Conservation (phyloP, 2,329 filamentous ascomycete species). For the Talaromyces sp. region DNA sequence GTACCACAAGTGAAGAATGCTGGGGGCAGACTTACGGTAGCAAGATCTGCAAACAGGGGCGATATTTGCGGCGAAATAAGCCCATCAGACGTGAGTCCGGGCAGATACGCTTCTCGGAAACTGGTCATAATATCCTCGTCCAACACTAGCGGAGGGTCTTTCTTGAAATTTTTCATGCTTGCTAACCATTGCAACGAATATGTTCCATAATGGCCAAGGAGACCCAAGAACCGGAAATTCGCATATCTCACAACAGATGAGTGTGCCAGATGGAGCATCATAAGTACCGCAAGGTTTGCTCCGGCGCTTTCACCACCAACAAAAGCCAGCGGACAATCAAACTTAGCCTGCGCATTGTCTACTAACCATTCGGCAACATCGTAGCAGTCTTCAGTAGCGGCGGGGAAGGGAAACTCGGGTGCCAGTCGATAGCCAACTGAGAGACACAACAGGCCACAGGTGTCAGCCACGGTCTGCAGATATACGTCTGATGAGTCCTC, state of each 20-base stretch:
- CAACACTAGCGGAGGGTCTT: conserved; percentile 37
- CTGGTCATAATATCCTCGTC: conserved; percentile 42
- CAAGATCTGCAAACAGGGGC: not conserved
- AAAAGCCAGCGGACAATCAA: not conserved
- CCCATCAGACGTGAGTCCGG: not conserved
- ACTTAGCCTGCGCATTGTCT: not conserved
- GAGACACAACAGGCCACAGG: conserved; percentile 18
- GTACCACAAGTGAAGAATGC: conserved; percentile 54
- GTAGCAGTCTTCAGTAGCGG: conserved; percentile 44
- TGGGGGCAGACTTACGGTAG: conserved; percentile 37
- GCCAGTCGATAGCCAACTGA: conserved; percentile 50
- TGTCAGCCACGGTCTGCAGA: not conserved
- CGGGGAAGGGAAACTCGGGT: conserved; percentile 48
- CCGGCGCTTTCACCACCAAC: not conserved
- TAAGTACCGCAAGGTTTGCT: not conserved
- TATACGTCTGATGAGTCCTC: not conserved
- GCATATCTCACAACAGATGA: conserved; percentile 18
- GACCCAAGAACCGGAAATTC: conserved; percentile 42
- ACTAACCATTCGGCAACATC: conserved; percentile 42
- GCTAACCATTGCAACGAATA: conserved; percentile 45
- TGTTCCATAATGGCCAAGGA: conserved; percentile 51
- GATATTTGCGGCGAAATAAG: not conserved
- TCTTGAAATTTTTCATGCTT: conserved; percentile 37
- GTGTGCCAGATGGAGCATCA: not conserved
- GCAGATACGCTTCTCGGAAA: conserved; percentile 20